A percentile compares a stretch with the other conserved stretches of the same genome.
Conservation (phyloP, 345 rosid species). For the Populus ilicifolia region DNA sequence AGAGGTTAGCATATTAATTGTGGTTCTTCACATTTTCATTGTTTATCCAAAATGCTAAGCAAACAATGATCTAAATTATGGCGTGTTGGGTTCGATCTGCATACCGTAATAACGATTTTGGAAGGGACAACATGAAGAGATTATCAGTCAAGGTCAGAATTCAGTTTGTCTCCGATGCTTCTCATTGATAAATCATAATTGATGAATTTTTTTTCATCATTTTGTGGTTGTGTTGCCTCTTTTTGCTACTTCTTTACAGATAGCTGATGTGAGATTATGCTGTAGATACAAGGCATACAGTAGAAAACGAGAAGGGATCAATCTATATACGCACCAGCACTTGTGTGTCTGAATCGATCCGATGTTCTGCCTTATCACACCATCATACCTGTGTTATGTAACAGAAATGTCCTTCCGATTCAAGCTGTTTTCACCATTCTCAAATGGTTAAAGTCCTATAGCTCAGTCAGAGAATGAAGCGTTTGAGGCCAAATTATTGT, state of each 20-base stretch:
- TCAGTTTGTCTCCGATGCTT: neutral
- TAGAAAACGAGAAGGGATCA: slow-evolving; percentile 43
- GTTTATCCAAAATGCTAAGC: neutral
- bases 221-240: neutral
- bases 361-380: neutral
- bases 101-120: slow-evolving; percentile 76
- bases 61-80: neutral
- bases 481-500: too few relatives aligned
- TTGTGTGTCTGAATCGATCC: neutral
- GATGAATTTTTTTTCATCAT: neutral
- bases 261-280: slow-evolving; percentile 75
- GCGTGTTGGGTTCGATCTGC: slow-evolving; percentile 62
- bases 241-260: slow-evolving; percentile 31
- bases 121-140: slow-evolving; percentile 70
- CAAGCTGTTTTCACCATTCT: neutral
- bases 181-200: neutral
- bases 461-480: neutral
- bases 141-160: slow-evolving; percentile 50
- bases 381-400: neutral
- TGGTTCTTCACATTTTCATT: neutral
- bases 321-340: neutral
- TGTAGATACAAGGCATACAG: slow-evolving; percentile 51
- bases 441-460: neutral
- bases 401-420: neutral
- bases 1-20: slow-evolving; percentile 43